Evolutionary conservation across 1,284 basidiomycete genomes (phyloP).

Genomic region (Ustilago trichophora): DNA sequence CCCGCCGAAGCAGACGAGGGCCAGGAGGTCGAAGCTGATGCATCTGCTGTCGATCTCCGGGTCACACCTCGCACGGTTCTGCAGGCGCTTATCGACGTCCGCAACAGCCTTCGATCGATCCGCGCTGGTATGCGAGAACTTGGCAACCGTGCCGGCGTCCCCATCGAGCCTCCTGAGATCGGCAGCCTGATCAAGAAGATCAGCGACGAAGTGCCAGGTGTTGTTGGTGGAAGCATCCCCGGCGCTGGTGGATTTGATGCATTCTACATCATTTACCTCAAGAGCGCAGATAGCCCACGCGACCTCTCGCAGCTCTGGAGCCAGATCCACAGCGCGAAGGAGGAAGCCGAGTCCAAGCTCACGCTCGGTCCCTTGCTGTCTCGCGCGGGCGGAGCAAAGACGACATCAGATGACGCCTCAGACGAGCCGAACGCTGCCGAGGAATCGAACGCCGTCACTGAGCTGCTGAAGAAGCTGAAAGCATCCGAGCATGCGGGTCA

Average conservation of each 20-base stretch:
- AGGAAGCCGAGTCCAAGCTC: slow-evolving; percentile 28
- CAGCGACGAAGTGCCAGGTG: slow-evolving; percentile 75
- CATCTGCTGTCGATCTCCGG: slow-evolving; percentile 14
- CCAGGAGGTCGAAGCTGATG: slow-evolving; percentile 1
- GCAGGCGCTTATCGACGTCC: slow-evolving; percentile 50
- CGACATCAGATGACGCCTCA: not conserved
- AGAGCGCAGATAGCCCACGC: slow-evolving; percentile 8
- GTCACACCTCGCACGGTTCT: slow-evolving; percentile 21
- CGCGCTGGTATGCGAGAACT: slow-evolving; percentile 85
- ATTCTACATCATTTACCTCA: slow-evolving; percentile 79
- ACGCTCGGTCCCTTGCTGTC: slow-evolving; percentile 38
- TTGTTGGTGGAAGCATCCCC: slow-evolving; percentile 93
- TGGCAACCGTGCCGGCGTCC: slow-evolving; percentile 80
- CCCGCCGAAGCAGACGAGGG: slow-evolving; percentile 14
- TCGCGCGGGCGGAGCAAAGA: slow-evolving; percentile 31
- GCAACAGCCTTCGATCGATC: slow-evolving; percentile 72
- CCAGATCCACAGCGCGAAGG: slow-evolving; percentile 31
- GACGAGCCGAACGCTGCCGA: not conserved
- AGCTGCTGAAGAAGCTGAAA: slow-evolving; percentile 69
- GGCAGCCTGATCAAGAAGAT: slow-evolving; percentile 85
- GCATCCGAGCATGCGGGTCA: slow-evolving; percentile 60
- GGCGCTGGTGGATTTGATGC: slow-evolving; percentile 98
- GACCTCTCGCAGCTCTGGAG: slow-evolving; percentile 41
- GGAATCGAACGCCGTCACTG: slow-evolving; percentile 17
- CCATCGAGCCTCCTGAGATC: slow-evolving; percentile 91